Evolutionary conservation across 176 grass and related monocot genomes (phyloP).

Genomic region (Secale cereale): DNA sequence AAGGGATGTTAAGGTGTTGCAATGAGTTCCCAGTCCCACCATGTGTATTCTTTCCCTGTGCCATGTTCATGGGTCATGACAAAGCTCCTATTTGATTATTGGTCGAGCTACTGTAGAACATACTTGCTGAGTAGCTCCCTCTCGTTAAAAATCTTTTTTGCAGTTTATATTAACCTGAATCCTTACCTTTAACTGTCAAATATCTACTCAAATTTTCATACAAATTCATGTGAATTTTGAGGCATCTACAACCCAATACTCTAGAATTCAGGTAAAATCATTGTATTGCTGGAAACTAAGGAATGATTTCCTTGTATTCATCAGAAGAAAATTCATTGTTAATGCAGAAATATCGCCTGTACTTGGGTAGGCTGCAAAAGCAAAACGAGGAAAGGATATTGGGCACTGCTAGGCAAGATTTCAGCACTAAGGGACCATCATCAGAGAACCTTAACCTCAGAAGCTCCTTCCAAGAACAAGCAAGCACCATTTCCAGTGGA

Average conservation of each 20-base stretch:
- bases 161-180: constrained; percentile 4
- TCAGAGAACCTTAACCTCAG: constrained; percentile 48
- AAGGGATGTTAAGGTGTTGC: not conserved
- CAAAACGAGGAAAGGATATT: constrained; percentile 73
- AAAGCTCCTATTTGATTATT: not conserved
- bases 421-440: constrained; percentile 43
- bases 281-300: constrained; percentile 12
- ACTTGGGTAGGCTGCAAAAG: constrained; percentile 93
- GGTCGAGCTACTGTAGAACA: not conserved
- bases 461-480: constrained; percentile 49
- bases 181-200: not conserved
- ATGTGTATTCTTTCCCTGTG: not conserved
- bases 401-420: constrained; percentile 50
- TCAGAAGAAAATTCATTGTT: constrained; percentile 24
- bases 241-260: not conserved
- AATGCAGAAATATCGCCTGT: constrained; percentile 98
- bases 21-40: not conserved
- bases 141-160: not conserved
- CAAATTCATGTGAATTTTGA: constrained; percentile 16
- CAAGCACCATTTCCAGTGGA: constrained; percentile 31
- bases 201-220: not conserved
- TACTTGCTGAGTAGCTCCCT: constrained; percentile 2
- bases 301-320: constrained; percentile 2
- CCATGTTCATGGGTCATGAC: not conserved
- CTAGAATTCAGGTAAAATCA: constrained; percentile 15